Conservation (phyloP, 225 moss, liverwort and hornwort species). For the Climacium dendroides region DNA sequence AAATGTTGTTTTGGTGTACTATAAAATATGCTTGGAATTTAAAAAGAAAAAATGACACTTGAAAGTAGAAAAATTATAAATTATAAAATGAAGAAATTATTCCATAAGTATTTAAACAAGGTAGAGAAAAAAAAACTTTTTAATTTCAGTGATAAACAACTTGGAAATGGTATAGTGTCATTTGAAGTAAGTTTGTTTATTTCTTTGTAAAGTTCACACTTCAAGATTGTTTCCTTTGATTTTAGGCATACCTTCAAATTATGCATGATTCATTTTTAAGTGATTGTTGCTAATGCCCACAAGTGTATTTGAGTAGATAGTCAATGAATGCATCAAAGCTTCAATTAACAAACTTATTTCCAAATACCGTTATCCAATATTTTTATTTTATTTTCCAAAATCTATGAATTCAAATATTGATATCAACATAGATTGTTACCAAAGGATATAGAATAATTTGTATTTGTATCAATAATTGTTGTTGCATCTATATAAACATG, state of each 20-base stretch:
- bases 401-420: not conserved
- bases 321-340: not conserved
- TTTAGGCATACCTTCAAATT: not conserved
- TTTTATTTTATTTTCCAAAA: not conserved
- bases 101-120: not conserved
- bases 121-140: rapidly evolving
- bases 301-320: not conserved
- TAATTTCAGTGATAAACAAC: not conserved
- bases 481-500: rapidly evolving
- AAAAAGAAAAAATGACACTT: rapidly evolving
- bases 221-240: not conserved
- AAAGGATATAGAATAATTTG: not conserved
- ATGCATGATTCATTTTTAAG: not conserved
- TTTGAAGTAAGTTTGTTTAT: not conserved
- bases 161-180: not conserved
- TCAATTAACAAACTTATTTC: not conserved
- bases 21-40: not conserved
- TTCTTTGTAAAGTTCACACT: not conserved
- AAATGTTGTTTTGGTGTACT: not conserved
- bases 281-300: not conserved
- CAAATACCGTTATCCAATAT: too few relatives aligned
- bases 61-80: not conserved
- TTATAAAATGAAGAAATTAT: not conserved
- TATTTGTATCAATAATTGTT: not conserved
- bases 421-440: not conserved